These are phyloP conservation scores for Ulmus americana DNA, from an alignment of 331 rosid genomes.

Conservation along the genomic window DNA sequence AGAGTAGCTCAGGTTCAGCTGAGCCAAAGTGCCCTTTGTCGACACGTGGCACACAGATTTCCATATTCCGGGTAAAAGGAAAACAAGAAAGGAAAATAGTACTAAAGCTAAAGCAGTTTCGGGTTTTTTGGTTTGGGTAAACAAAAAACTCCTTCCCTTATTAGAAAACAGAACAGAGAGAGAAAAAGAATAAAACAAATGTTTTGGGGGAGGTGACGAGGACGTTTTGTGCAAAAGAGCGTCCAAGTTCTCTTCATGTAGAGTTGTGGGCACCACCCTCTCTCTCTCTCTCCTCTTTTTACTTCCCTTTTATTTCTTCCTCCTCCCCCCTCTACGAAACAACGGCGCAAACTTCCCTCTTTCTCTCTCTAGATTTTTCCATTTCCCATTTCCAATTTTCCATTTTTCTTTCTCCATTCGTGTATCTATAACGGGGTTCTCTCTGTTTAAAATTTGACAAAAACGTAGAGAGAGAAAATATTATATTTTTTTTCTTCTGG, in stretches of 20 bases:
- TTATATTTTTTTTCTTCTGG: not conserved
- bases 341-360: slow-evolving; percentile 49
- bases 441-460: slow-evolving; percentile 7
- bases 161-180: slow-evolving; percentile 15
- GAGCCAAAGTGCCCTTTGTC: not conserved
- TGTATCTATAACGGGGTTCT: slow-evolving; percentile 1
- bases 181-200: slow-evolving; percentile 41
- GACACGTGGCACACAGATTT: slow-evolving; percentile 1
- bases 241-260: slow-evolving; percentile 99
- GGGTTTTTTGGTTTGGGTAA: not conserved
- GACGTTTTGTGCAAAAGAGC: slow-evolving; percentile 65
- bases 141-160: not conserved
- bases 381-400: not conserved
- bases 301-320: slow-evolving; percentile 6
- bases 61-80: too few species aligned
- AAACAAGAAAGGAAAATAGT: not conserved
- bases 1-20: not conserved
- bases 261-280: slow-evolving; percentile 50
- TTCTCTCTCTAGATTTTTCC: slow-evolving; percentile 4
- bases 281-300: slow-evolving; percentile 6
- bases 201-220: slow-evolving; percentile 40
- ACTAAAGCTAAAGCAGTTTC: not conserved
- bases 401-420: not conserved
- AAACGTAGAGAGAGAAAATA: not conserved
- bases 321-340: slow-evolving; percentile 49